Percentiles rank a stretch among this genome's conserved stretches.
These are phyloP conservation scores for Phytophthora capsici DNA, from an alignment of 352 stramenopile genomes.

Conservation along the genomic window DNA sequence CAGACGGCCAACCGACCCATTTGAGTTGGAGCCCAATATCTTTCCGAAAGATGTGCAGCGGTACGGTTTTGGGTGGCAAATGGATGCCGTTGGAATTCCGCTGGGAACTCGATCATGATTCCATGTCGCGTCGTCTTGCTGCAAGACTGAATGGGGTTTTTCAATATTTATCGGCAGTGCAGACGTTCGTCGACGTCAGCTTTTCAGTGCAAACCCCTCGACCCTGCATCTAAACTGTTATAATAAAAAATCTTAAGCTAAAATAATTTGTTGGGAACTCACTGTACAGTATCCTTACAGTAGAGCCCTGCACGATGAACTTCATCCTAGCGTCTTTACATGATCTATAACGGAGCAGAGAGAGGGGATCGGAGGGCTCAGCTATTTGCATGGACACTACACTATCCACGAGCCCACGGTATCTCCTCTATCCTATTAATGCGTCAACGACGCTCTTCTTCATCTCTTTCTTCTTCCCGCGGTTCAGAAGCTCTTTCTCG, in stretches of 20 bases:
- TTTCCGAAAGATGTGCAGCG: conserved; percentile 15
- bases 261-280: no score
- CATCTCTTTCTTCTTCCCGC: conserved; percentile 36
- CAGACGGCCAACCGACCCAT: conserved; percentile 4
- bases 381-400: conserved; percentile 14
- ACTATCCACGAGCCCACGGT: conserved; percentile 24
- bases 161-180: conserved; percentile 41
- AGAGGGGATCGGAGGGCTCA: conserved; percentile 24
- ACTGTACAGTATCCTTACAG: no score
- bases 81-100: background rate
- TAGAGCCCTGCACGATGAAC: background rate
- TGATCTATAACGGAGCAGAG: conserved; percentile 20
- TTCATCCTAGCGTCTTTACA: conserved; percentile 12
- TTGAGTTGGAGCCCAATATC: background rate
- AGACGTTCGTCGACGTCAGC: conserved; percentile 9
- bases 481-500: conserved; percentile 67
- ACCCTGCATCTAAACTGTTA: conserved; percentile 11
- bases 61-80: conserved; percentile 1
- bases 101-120: background rate
- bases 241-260: conserved; percentile 12
- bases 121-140: background rate
- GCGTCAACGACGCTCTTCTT: conserved; percentile 8
- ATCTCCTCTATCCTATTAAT: conserved; percentile 38
- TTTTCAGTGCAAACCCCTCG: background rate
- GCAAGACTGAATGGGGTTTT: conserved; percentile 1